Evolutionary conservation across 768 basidiomycete genomes (phyloP), one percentile per base, ranked within the genome.

Genomic region (Arthromyces matolae): DNA sequence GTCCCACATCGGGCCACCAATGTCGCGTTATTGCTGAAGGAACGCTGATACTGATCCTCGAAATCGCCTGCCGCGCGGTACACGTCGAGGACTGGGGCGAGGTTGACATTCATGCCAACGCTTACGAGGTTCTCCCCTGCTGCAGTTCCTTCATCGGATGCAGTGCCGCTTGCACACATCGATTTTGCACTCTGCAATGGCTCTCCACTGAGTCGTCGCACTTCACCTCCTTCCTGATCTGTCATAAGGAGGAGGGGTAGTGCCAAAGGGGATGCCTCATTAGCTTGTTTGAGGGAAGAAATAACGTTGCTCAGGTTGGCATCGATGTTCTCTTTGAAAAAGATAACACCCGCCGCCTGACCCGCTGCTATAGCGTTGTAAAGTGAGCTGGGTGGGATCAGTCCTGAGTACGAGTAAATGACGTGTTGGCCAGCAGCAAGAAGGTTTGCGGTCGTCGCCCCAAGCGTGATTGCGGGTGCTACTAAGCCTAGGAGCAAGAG

Each of bases 191-290:
- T 51, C 33, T 45, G 47, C 8, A 49, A 44, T 12, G 54, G 54
- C 24, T 51, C 54, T 24, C 54, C 54, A 12, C 42, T 41, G 2
- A 55, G 50, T 32, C 54, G 45, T 7, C 54, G 42, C 16, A 55
- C 54, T 40, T 46, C 22, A 5, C 54, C 54, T n/a, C 54, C 54
- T 45, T 55, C 54, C 34, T 55, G 54, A 24, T 55, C 54, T 12
- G 54, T 55, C 50, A 55, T 55, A 23, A 55, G 47, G 50, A 55
- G 24, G 8, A 55, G 23, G 6, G 54, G 54, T 25, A 55, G 25
- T 5, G 43, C 38, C 10, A 45, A 27, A 13, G 54, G 50, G 14
- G 50, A 51, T 8, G 34, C 48, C 23, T 42, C 47, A n/a, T 55
- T 55, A 2, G 54, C 54, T 29, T 31, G n/a, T 33, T 52, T 55